Evolutionary conservation across 805 yeast species (phyloP).

Genomic region (Lachancea meyersii): DNA sequence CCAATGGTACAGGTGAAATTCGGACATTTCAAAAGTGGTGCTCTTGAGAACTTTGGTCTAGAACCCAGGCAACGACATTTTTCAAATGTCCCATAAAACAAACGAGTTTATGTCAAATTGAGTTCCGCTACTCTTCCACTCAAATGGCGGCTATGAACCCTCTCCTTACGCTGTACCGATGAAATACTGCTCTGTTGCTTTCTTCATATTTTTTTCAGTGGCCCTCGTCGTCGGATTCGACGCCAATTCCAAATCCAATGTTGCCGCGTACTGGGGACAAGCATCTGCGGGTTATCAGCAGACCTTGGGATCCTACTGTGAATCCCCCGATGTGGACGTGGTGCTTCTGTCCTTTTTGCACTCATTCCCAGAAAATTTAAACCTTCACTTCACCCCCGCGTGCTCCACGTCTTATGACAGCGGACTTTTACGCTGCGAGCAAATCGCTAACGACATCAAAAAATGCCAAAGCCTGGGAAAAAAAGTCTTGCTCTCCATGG

Average conservation of each 20-base stretch:
- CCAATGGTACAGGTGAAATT: too few species aligned
- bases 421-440: constrained; percentile 41
- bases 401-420: constrained; percentile 39
- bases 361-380: constrained; percentile 47
- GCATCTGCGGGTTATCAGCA: constrained; percentile 57
- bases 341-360: constrained; percentile 64
- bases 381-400: constrained; percentile 52
- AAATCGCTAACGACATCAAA: constrained; percentile 61
- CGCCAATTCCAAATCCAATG: constrained; percentile 43
- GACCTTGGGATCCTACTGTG: constrained; percentile 51
- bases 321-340: constrained; percentile 61
- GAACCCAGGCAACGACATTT: too few species aligned
- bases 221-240: constrained; percentile 25
- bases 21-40: too few species aligned
- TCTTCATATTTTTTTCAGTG: neutral
- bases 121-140: too few species aligned
- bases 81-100: too few species aligned
- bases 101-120: too few species aligned
- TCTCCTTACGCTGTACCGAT: neutral
- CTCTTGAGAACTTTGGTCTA: too few species aligned
- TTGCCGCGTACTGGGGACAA: constrained; percentile 90
- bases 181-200: neutral
- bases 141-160: too few species aligned
- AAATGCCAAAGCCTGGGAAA: constrained; percentile 74
- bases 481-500: constrained; percentile 66